Evolutionary conservation across 2,329 filamentous ascomycete species (phyloP), one percentile per base, ranked within the genome.

Genomic region (Sporothrix dimorphospora): DNA sequence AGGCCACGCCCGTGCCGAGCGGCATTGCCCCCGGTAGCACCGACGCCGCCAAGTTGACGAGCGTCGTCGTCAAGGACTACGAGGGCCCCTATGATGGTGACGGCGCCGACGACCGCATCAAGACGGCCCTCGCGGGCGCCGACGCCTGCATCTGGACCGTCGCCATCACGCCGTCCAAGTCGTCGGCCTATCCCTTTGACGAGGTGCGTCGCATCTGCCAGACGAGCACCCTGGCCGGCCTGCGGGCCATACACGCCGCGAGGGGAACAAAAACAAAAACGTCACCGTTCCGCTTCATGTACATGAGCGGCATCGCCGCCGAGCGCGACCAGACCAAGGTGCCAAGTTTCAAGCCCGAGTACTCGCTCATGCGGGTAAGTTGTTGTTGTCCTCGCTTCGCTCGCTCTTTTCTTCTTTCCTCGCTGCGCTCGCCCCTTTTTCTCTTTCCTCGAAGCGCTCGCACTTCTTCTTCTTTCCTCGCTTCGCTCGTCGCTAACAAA

Each of bases 361-460:
- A 87, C 71, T 74, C 68, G 8, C 71, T 83, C 11, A 81, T 88
- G 81, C 77, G 86, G n/a, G 86, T 86, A 78, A 74, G 81, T 76
- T 45, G 6, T 16, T 45, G 19, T 40, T 5, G 11, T 21, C 40
- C 12, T 59, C 6, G 14, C 55, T 59, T n/a, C 6, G 16, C 14
- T 8, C 14, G 45, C 16, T 47, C 38, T 40, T 40, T 40, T 40
- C 38, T 40, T 40, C 38, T 40, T n/a, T n/a, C n/a, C n/a, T n/a
- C n/a, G 47, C 47, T 49, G 14, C 47, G 16, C 21, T 30, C 53
- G 53, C 27, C 40, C 47, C 14, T 9, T 51, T 51, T 49, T 6
- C 11, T 49, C 19, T 49, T n/a, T 11, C 47, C 47, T n/a, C n/a
- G n/a, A n/a, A n/a, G n/a, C n/a, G n/a, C n/a, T n/a, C n/a, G n/a